Base-by-base conservation (phyloP, 345 rosid species). In the Citrus australasica region DNA sequence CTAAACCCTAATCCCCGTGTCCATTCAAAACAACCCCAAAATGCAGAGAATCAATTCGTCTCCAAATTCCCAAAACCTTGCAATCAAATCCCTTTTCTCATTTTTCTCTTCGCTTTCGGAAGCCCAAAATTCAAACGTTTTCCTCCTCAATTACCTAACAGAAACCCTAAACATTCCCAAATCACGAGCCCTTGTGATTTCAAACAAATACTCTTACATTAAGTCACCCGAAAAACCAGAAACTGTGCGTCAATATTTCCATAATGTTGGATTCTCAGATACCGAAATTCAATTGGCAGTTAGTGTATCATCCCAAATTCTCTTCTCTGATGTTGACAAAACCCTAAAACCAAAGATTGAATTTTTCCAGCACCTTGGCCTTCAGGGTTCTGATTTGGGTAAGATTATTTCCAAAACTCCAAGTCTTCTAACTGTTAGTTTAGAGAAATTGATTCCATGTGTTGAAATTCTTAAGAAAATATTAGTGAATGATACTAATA, bases 271-370 rank as follows among this genome's bases (percentile, higher is more conserved):
- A 27, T 82, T 85, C 22, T 78, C 86, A 1, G 72, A 79, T n/a
- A 6, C 70, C 60, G 67, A 84, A 3, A 84, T 86, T 51, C 73
- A 16, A 8, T 55, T 76, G 9, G 55, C 84, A 1, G 53, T 74
- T 51, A 70, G 33, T 46, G 24, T 8, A 8, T 2, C 67, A 1
- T 87, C 87, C 14, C 82, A 79, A 32, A 37, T 87, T 63, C 82
- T 87, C 69, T 38, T 83, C 9, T 56, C 46, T 19, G 42, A 67
- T 33, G 4, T 79, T n/a, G 78, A 80, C 7, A 85, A 56, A 53
- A 69, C 14, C 38, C 71, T 87, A 4, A 72, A 67, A 67, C 88
- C 90, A 7, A 83, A 83, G 78, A 71, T 87, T 17, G 79, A 79
- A 53, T 65, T 78, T 32, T 82, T 87, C 30, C 82, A 82, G n/a